Evolutionary conservation across 352 stramenopile species (phyloP).

Genomic region (Hyaloperonospora brassicae): DNA sequence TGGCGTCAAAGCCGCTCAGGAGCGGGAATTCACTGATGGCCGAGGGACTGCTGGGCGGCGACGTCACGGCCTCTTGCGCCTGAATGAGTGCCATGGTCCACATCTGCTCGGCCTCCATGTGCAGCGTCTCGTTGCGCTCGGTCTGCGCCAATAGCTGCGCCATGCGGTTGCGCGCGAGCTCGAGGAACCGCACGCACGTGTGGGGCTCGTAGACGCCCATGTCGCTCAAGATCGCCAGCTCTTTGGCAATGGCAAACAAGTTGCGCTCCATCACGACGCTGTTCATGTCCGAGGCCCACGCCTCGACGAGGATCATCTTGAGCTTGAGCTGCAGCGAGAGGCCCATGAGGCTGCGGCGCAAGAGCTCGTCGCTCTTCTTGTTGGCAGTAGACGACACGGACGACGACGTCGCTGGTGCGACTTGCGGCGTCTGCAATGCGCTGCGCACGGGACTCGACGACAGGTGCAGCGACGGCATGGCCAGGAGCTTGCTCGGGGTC

Average conservation of each 20-base stretch:
- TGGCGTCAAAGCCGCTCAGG: slow-evolving; percentile 53
- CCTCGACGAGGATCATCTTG: slow-evolving; percentile 79
- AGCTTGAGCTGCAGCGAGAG: slow-evolving; percentile 77
- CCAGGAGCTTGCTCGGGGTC: slow-evolving; percentile 47
- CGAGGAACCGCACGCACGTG: slow-evolving; percentile 71
- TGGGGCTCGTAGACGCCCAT: slow-evolving; percentile 68
- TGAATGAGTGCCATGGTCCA: slow-evolving; percentile 74
- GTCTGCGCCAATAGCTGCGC: slow-evolving; percentile 50
- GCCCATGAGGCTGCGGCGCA: slow-evolving; percentile 64
- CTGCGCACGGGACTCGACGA: slow-evolving; percentile 15
- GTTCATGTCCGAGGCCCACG: slow-evolving; percentile 81
- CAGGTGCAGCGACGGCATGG: slow-evolving; percentile 32
- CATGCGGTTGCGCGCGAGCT: slow-evolving; percentile 62
- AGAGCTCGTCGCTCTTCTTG: slow-evolving; percentile 22
- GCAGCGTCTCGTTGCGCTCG: slow-evolving; percentile 49
- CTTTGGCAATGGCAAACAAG: slow-evolving; percentile 72
- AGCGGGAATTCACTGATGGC: slow-evolving; percentile 53
- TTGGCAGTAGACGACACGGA: background rate
- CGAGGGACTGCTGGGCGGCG: slow-evolving; percentile 29
- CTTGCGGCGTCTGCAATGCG: slow-evolving; percentile 8
- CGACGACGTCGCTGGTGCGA: slow-evolving; percentile 1
- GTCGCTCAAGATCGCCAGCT: slow-evolving; percentile 67
- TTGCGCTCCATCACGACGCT: slow-evolving; percentile 82
- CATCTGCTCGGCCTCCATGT: slow-evolving; percentile 61
- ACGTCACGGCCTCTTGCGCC: slow-evolving; percentile 37